Conservation (phyloP, 2,329 filamentous ascomycete species). For the Bipolaris sorokiniana region DNA sequence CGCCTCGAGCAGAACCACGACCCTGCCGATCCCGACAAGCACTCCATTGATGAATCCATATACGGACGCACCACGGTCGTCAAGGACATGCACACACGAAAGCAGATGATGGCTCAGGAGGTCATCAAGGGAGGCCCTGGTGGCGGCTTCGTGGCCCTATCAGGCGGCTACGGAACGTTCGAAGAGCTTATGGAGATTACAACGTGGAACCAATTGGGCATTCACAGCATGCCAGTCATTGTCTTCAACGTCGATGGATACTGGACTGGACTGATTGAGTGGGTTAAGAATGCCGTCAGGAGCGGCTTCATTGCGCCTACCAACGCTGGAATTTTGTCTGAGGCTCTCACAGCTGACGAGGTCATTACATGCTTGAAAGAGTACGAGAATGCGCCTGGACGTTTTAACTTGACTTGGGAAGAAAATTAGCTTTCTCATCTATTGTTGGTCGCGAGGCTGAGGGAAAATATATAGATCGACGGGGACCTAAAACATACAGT, state of each 20-base stretch:
- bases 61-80: slow-evolving; percentile 90
- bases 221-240: slow-evolving; percentile 77
- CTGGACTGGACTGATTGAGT: slow-evolving; percentile 84
- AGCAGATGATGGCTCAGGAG: slow-evolving; percentile 89
- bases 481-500: not conserved
- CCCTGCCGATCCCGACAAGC: slow-evolving; percentile 48
- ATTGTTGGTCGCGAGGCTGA: not conserved
- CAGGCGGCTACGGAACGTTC: slow-evolving; percentile 90
- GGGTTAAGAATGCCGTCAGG: slow-evolving; percentile 77
- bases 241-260: slow-evolving; percentile 89
- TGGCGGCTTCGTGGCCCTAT: slow-evolving; percentile 85
- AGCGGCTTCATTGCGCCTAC: slow-evolving; percentile 76
- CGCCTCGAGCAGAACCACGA: slow-evolving; percentile 73
- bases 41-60: slow-evolving; percentile 63
- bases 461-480: not conserved
- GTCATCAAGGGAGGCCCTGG: slow-evolving; percentile 82
- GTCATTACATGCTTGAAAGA: slow-evolving; percentile 72
- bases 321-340: slow-evolving; percentile 78
- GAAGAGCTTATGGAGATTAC: slow-evolving; percentile 93
- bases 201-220: slow-evolving; percentile 96
- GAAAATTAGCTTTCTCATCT: slow-evolving; percentile 38
- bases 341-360: slow-evolving; percentile 73
- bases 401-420: slow-evolving; percentile 84
- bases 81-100: slow-evolving; percentile 94
- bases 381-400: slow-evolving; percentile 76